A percentile compares a stretch with the other conserved stretches of the same genome.
These are phyloP conservation scores for Ogataea dorogensis DNA, from an alignment of 805 yeast genomes.

Conservation along the genomic window DNA sequence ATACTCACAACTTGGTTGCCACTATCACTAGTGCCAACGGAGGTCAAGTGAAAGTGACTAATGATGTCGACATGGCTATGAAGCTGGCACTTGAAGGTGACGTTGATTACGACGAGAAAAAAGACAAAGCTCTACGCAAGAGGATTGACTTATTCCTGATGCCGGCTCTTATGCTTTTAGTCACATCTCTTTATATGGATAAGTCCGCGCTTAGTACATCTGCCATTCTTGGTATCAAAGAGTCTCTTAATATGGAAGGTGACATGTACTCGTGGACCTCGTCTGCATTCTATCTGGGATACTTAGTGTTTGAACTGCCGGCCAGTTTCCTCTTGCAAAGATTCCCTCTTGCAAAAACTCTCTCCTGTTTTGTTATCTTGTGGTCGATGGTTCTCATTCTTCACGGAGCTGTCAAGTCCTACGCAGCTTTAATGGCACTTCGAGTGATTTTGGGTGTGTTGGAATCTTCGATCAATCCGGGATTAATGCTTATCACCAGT, in stretches of 20 bases:
- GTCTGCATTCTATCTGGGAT: constrained; percentile 45
- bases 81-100: no score
- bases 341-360: constrained; percentile 51
- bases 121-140: constrained; percentile 35
- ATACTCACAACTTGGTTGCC: no score
- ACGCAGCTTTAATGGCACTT: constrained; percentile 43
- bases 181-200: constrained; percentile 41
- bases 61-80: no score
- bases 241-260: constrained; percentile 34
- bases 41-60: no score
- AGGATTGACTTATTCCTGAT: constrained; percentile 37
- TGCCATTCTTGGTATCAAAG: constrained; percentile 35
- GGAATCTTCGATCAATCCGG: constrained; percentile 44
- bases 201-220: constrained; percentile 38
- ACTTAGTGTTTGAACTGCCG: constrained; percentile 46
- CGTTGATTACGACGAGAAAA: no score
- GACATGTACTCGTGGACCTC: constrained; percentile 42
- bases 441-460: constrained; percentile 53
- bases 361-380: constrained; percentile 42
- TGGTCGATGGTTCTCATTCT: constrained; percentile 50
- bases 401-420: constrained; percentile 27
- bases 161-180: constrained; percentile 36
- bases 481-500: constrained; percentile 51
- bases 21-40: no score
- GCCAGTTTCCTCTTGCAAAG: constrained; percentile 44